Percentiles rank a stretch among this genome's conserved stretches.
These are phyloP conservation scores for Venturia pyrina DNA, from an alignment of 2,329 filamentous ascomycete genomes.

Conservation along the genomic window DNA sequence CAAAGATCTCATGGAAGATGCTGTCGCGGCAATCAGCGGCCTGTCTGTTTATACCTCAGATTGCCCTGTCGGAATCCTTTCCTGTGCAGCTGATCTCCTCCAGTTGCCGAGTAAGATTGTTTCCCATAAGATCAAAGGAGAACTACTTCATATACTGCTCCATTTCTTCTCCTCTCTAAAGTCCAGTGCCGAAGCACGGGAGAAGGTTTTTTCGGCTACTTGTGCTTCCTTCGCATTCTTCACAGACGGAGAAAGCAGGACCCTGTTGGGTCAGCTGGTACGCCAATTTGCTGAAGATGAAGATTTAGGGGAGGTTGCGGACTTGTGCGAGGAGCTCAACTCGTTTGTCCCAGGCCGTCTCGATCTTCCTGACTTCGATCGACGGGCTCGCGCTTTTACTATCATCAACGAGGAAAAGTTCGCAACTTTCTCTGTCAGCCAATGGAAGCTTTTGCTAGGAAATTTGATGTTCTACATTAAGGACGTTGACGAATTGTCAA, in stretches of 20 bases:
- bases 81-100: conserved; percentile 70
- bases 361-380: conserved; percentile 82
- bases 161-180: conserved; percentile 64
- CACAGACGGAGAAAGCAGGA: conserved; percentile 67
- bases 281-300: conserved; percentile 57
- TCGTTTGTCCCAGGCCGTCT: conserved; percentile 62
- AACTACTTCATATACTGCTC: conserved; percentile 69
- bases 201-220: conserved; percentile 61
- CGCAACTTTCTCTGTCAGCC: conserved; percentile 50
- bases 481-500: conserved; percentile 78
- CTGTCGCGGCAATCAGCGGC: conserved; percentile 68
- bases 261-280: conserved; percentile 64
- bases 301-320: conserved; percentile 52
- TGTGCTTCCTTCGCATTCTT: conserved; percentile 85
- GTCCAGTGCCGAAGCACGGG: conserved; percentile 31
- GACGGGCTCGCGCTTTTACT: conserved; percentile 66
- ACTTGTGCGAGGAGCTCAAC: conserved; percentile 70
- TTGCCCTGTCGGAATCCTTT: conserved; percentile 67
- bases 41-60: conserved; percentile 39
- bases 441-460: conserved; percentile 82
- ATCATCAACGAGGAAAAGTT: conserved; percentile 56
- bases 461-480: conserved; percentile 84
- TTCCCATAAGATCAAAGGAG: conserved; percentile 71
- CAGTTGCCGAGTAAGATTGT: conserved; percentile 78
- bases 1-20: conserved; percentile 67